Percentiles rank a stretch among this genome's conserved stretches.
phyloP scores from a whole-genome alignment of 306 rosid species.

The Rosa chinensis region DNA sequence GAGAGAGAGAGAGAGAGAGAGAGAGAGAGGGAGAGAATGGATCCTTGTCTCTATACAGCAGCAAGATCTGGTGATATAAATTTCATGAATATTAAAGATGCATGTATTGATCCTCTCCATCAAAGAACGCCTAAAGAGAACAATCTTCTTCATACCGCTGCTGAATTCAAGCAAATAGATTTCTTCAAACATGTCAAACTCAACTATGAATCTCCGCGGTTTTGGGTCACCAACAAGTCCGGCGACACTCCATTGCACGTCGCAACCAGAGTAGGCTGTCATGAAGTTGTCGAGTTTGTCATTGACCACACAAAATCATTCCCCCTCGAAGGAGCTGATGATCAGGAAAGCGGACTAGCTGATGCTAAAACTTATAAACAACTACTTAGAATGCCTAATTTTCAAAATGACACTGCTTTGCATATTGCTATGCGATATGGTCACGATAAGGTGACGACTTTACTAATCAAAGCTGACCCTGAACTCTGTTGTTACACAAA shows the following conservation, averaged over 20 bases:
- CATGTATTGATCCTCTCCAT: not conserved
- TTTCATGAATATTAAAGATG: not conserved
- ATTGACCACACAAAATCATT: not conserved
- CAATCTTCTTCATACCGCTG: not conserved
- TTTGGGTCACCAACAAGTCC: not conserved
- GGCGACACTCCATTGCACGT: conserved; percentile 24
- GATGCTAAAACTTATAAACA: not conserved
- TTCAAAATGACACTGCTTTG: not conserved
- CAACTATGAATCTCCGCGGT: no score
- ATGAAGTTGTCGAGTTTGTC: not conserved
- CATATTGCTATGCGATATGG: conserved; percentile 3
- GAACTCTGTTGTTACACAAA: no score
- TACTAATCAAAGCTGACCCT: no score
- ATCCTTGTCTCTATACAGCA: not conserved
- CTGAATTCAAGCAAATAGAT: not conserved
- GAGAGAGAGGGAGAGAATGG: not conserved
- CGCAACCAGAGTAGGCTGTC: not conserved
- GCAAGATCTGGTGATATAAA: not conserved
- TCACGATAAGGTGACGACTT: not conserved
- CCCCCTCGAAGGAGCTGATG: not conserved
- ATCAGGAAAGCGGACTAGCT: not conserved
- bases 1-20: no score
- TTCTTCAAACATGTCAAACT: not conserved
- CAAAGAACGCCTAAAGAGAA: not conserved
- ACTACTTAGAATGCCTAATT: not conserved